Evolutionary conservation across 495 filamentous ascomycete species (phyloP), one percentile per base, ranked within the genome.

Genomic region (Opeltia flavorubescens): DNA sequence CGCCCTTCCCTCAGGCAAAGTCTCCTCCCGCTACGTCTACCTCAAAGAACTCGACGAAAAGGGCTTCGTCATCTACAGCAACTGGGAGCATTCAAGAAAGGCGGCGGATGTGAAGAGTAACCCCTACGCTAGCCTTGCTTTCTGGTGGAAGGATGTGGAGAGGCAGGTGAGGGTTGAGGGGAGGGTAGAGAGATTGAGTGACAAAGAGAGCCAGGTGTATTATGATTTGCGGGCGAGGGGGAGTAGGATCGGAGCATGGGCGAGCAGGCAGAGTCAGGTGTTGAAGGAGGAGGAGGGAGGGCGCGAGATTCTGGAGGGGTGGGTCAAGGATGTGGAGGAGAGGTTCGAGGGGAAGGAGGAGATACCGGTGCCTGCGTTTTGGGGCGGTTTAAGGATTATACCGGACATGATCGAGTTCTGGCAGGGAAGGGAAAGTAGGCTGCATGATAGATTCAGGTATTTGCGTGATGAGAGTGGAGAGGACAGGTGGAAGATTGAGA

Each of bases 401-500:
- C 89, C 89, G 2, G 83, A 85, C 63, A 34, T 43, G 31, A 45
- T 44, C 21, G 48, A 45, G 4, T 95, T 95, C 63, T 95, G 88
- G 89, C 85, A 94, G 67, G 91, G 91, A 31, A 72, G 93, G 46
- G 71, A 80, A 47, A 94, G 80, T 68, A 74, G 91, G 29, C 62
- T 95, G 59, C 87, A 94, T 72, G 87, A 95, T 77, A 84, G 91
- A 21, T 95, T 96, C 62, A 67, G 79, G 50, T 98, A 96, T 68
- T 72, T 74, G 20, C 78, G 72, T 54, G 68, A 70, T 34, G 68
- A 67, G 43, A 61, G 41, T 9, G 54, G 39, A 30, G 57, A 55
- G 39, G 54, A 59, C 15, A 58, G 55, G 29, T 53, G 53, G 53
- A 49, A 29, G 38, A 55, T 55, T 41, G 53, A 58, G 60, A 58